Evolutionary conservation across 2,329 filamentous ascomycete species (phyloP).

Genomic region (Aspergillus vadensis): DNA sequence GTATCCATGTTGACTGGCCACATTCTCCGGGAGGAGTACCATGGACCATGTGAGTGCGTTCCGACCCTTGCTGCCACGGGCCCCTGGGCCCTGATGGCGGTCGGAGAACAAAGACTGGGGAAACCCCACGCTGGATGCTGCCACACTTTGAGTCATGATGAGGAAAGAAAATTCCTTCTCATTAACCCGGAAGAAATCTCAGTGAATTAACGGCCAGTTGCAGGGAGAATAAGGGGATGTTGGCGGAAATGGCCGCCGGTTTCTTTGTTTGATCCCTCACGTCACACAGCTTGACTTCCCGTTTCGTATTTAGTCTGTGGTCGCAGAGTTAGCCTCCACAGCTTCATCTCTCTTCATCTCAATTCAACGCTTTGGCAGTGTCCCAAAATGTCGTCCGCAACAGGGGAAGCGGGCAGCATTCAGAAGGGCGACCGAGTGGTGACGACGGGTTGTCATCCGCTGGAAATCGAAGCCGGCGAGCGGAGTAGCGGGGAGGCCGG

Average conservation of each 20-base stretch:
- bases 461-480: conserved; percentile 10
- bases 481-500: conserved; percentile 8
- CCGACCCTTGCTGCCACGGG: background rate
- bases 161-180: background rate
- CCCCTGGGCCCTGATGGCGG: too few relatives aligned
- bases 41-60: background rate
- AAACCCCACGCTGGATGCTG: too few relatives aligned
- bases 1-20: background rate
- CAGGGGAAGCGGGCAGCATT: background rate
- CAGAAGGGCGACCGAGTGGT: conserved; percentile 6
- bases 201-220: background rate
- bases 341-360: background rate
- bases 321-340: background rate
- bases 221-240: background rate
- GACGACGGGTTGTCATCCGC: background rate
- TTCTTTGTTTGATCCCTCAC: background rate
- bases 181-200: background rate
- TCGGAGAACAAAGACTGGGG: too few relatives aligned
- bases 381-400: background rate
- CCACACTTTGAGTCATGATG: background rate
- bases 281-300: background rate
- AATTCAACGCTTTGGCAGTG: background rate
- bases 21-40: background rate
- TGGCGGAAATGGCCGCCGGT: background rate
- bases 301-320: background rate